These are phyloP conservation scores for Lophiotrema nucula DNA, from an alignment of 495 filamentous ascomycete species.

Conservation along the genomic window DNA sequence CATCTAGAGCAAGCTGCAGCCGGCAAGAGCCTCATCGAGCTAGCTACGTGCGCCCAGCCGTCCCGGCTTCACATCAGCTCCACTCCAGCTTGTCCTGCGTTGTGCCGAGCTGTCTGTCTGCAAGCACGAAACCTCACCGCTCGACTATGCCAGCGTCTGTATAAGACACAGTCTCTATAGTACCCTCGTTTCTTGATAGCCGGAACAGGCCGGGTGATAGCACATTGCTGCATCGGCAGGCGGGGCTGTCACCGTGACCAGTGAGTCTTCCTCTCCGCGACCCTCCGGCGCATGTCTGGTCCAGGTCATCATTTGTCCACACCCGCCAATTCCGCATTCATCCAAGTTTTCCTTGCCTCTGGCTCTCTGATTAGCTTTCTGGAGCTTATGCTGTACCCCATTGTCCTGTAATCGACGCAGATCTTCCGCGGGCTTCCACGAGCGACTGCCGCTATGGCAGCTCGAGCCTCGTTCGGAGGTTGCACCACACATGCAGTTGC, in stretches of 20 bases:
- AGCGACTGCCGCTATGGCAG: not conserved
- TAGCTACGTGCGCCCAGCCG: not conserved
- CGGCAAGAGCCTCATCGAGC: not conserved
- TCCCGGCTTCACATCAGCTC: not conserved
- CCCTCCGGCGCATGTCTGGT: constrained; percentile 7
- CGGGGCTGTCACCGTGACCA: constrained; percentile 3
- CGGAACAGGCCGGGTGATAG: too few species aligned
- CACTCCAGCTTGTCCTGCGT: not conserved
- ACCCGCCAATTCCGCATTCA: constrained; percentile 7
- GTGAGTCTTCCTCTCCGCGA: constrained; percentile 22
- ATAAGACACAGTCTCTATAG: too few species aligned
- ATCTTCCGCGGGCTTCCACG: constrained; percentile 30
- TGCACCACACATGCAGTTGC: not conserved
- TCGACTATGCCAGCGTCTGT: too few species aligned
- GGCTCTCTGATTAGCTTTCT: constrained; percentile 3
- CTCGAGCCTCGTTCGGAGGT: not conserved
- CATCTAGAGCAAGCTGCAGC: not conserved
- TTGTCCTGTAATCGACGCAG: constrained; percentile 4
- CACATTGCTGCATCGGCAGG: constrained; percentile 1
- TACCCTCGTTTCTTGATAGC: too few species aligned
- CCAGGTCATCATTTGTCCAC: constrained; percentile 18
- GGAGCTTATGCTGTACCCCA: not conserved
- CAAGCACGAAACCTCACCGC: not conserved
- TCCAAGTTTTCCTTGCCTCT: too few species aligned
- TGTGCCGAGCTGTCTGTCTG: not conserved